phyloP scores from a whole-genome alignment of 1,284 basidiomycete species.

The Porodaedalea pini region DNA sequence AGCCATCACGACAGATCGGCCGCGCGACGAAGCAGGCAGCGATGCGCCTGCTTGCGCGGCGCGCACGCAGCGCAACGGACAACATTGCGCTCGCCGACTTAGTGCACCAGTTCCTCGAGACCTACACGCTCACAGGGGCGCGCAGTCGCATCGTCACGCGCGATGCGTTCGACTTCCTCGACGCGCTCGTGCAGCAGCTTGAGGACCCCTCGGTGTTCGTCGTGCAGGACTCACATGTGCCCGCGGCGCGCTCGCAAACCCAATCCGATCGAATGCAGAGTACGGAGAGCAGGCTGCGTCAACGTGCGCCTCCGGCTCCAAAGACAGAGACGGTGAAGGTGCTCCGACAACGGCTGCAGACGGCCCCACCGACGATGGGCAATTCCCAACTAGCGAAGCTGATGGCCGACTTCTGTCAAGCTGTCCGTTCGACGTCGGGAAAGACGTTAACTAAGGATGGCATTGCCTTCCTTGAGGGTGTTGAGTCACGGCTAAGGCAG shows the following conservation, averaged over 20 bases:
- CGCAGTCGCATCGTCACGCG: slow-evolving; percentile 63
- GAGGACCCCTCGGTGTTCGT: slow-evolving; percentile 59
- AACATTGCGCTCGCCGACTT: slow-evolving; percentile 49
- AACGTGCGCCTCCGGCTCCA: neutral
- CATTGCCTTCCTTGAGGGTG: slow-evolving; percentile 60
- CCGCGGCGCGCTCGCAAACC: slow-evolving; percentile 35
- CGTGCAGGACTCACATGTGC: slow-evolving; percentile 26
- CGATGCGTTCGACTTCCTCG: slow-evolving; percentile 66
- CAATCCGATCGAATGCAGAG: neutral
- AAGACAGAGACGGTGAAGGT: slow-evolving; percentile 14
- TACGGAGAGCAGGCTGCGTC: neutral
- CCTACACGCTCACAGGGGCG: slow-evolving; percentile 48
- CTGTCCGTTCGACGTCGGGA: slow-evolving; percentile 57
- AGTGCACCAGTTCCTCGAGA: slow-evolving; percentile 54
- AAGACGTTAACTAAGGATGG: slow-evolving; percentile 43
- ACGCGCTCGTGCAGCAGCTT: slow-evolving; percentile 63
- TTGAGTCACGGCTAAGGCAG: slow-evolving; percentile 47
- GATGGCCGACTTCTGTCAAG: slow-evolving; percentile 41
- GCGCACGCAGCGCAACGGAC: slow-evolving; percentile 45
- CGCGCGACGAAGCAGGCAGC: slow-evolving; percentile 50
- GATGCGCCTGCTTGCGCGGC: slow-evolving; percentile 44
- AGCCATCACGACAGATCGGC: slow-evolving; percentile 31
- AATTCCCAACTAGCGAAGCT: slow-evolving; percentile 10
- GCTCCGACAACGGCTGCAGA: slow-evolving; percentile 3
- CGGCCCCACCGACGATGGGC: neutral